Conservation (phyloP, 257 asterid species). For the Osmanthus fragrans region DNA sequence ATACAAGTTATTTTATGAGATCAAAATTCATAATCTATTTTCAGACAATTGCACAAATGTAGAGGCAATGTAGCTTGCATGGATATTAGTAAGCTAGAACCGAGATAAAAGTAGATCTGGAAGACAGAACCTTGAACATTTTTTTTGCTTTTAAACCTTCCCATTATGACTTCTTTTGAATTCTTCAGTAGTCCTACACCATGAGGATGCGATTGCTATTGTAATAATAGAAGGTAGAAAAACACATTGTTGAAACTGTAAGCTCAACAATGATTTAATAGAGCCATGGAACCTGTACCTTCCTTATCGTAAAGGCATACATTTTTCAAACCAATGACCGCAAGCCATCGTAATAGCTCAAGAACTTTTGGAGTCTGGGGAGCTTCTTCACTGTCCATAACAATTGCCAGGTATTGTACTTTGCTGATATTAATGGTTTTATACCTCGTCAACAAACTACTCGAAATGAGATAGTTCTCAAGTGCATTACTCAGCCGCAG, state of each 20-base stretch:
- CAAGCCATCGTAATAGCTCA: constrained; percentile 73
- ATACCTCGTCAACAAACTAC: constrained; percentile 55
- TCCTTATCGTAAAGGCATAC: constrained; percentile 85
- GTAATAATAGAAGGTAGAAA: constrained; percentile 19
- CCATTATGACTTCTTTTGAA: constrained; percentile 58
- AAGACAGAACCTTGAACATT: constrained; percentile 46
- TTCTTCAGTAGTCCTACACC: constrained; percentile 76
- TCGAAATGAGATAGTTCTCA: constrained; percentile 76
- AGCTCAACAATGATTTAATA: constrained; percentile 10
- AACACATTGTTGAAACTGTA: not conserved
- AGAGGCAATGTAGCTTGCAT: constrained; percentile 1
- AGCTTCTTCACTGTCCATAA: constrained; percentile 90
- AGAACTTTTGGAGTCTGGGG: constrained; percentile 59
- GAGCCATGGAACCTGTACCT: constrained; percentile 47
- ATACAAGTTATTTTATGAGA: constrained; percentile 4
- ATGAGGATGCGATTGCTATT: constrained; percentile 21
- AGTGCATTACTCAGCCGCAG: constrained; percentile 43
- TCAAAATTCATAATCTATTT: constrained; percentile 5
- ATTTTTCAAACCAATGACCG: constrained; percentile 56
- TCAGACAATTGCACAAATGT: not conserved
- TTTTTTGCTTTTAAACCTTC: constrained; percentile 46
- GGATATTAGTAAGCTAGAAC: constrained; percentile 9
- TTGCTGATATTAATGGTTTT: constrained; percentile 56
- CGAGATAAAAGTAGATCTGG: constrained; percentile 14
- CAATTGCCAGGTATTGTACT: constrained; percentile 80